Evolutionary conservation across 2,329 filamentous ascomycete genomes (phyloP), one percentile per base, ranked within the genome.

Genomic region (Emmonsiellopsis sp.): DNA sequence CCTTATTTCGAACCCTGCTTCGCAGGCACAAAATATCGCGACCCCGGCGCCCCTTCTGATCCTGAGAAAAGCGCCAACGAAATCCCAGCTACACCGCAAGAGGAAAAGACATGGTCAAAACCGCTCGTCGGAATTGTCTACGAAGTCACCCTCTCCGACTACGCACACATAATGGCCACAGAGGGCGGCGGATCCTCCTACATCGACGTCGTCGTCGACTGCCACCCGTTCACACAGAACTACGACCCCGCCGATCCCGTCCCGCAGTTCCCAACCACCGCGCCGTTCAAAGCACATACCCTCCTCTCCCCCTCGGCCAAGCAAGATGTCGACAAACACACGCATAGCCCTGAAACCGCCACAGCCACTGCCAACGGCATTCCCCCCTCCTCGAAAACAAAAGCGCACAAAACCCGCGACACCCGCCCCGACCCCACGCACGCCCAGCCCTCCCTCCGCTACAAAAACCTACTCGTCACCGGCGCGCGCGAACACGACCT

Each of bases 41-140:
- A 82, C 26, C 53, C 46, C 45, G 40, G 16, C 7, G 16, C 43
- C 11, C 55, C 67, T 40, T 57, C 67, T 37, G 37, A 56, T 53
- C n/a, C 31, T 8, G 7, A n/a, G 1, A 37, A 48, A 31, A 55
- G 16, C n/a, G 42, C 34, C 35, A 10, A 16, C 34, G 30, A 42
- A 15, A 32, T 30, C 49, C 13, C 11, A 7, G 8, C 40, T 41
- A 10, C 53, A 55, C n/a, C 32, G 43, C 30, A 20, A 16, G 15
- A 52, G 15, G 16, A 48, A 37, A 53, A n/a, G 54, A 63, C 72
- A 52, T 95, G 89, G 90, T 75, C 83, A 58, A 91, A 90, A 63
- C 88, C 89, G 4, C 79, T 98, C 2, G 81, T 96, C 41, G 93
- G 93, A 26, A 89, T 95, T 13, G 93, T 97, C 3, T 98, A 98